Percentiles rank a stretch among this genome's conserved stretches.
These are phyloP conservation scores for Scorias spongiosa DNA, from an alignment of 2,329 filamentous ascomycete species.

Conservation along the genomic window DNA sequence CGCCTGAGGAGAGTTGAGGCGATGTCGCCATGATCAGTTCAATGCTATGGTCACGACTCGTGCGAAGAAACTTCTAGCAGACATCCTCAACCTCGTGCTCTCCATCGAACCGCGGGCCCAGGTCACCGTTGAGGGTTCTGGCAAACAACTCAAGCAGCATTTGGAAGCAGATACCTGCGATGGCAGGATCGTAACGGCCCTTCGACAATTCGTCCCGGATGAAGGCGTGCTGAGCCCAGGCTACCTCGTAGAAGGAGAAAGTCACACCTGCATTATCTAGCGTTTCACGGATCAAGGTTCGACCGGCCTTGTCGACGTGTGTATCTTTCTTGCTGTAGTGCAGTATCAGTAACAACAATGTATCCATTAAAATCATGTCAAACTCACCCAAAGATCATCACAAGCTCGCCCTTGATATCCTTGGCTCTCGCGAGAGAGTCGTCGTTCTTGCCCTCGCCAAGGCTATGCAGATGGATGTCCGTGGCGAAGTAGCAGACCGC, in stretches of 20 bases:
- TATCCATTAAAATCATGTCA: slow-evolving; percentile 4
- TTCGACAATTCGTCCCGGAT: slow-evolving; percentile 82
- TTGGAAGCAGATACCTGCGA: slow-evolving; percentile 80
- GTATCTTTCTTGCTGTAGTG: slow-evolving; percentile 78
- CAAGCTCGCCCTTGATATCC: slow-evolving; percentile 62
- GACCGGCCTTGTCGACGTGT: slow-evolving; percentile 68
- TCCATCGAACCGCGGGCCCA: slow-evolving; percentile 51
- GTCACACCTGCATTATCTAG: slow-evolving; percentile 59
- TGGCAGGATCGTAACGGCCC: slow-evolving; percentile 79
- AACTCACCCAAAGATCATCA: slow-evolving; percentile 39
- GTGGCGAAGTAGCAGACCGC: slow-evolving; percentile 85
- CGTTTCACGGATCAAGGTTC: slow-evolving; percentile 70
- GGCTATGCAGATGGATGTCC: slow-evolving; percentile 66
- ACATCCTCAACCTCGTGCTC: slow-evolving; percentile 23
- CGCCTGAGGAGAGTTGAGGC: background rate
- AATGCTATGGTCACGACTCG: background rate
- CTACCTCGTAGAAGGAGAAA: slow-evolving; percentile 76
- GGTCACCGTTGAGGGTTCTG: slow-evolving; percentile 59
- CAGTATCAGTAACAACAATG: background rate
- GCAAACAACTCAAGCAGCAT: slow-evolving; percentile 77
- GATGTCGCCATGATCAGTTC: background rate
- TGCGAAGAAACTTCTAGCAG: slow-evolving; percentile 11
- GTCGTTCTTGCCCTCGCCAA: slow-evolving; percentile 54
- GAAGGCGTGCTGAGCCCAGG: slow-evolving; percentile 92
- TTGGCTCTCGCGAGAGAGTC: slow-evolving; percentile 44